phyloP scores from a whole-genome alignment of 2,329 filamentous ascomycete species.

The Penicillium digitatum region DNA sequence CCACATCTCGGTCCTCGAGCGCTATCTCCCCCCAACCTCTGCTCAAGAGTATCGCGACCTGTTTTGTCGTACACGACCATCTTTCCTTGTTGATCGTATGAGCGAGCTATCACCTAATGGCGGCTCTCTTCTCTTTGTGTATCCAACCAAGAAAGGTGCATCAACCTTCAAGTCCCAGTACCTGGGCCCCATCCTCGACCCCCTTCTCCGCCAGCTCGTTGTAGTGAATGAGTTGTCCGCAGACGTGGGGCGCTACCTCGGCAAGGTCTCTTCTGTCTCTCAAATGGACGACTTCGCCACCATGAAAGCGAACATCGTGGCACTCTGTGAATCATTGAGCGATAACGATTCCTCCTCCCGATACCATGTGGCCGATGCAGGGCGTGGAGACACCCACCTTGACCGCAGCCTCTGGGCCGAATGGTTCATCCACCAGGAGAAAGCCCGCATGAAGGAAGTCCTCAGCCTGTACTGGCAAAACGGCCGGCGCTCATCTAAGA shows the following conservation, averaged over 20 bases:
- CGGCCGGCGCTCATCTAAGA: constrained; percentile 33
- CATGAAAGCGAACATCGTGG: constrained; percentile 43
- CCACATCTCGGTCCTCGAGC: constrained; percentile 59
- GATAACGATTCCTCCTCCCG: constrained; percentile 37
- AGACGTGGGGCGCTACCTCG: constrained; percentile 53
- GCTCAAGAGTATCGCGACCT: constrained; percentile 57
- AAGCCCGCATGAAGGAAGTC: constrained; percentile 54
- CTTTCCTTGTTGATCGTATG: constrained; percentile 58
- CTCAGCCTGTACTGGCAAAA: constrained; percentile 43
- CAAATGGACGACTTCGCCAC: constrained; percentile 54
- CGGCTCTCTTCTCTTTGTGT: constrained; percentile 59
- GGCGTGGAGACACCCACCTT: constrained; percentile 50
- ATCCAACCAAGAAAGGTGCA: constrained; percentile 57
- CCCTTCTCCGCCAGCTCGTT: constrained; percentile 55
- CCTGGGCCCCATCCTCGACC: constrained; percentile 59
- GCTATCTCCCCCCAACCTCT: constrained; percentile 62
- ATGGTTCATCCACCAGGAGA: constrained; percentile 64
- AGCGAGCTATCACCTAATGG: constrained; percentile 55
- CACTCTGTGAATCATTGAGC: constrained; percentile 41
- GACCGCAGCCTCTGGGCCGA: constrained; percentile 56
- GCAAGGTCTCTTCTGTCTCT: constrained; percentile 52
- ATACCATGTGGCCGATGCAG: constrained; percentile 49
- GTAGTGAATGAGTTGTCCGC: constrained; percentile 57
- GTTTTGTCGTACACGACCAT: constrained; percentile 53
- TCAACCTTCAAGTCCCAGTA: constrained; percentile 58